Base-by-base conservation (phyloP, 148 eudicot genomes). In the Rhododendron williamsianum region DNA sequence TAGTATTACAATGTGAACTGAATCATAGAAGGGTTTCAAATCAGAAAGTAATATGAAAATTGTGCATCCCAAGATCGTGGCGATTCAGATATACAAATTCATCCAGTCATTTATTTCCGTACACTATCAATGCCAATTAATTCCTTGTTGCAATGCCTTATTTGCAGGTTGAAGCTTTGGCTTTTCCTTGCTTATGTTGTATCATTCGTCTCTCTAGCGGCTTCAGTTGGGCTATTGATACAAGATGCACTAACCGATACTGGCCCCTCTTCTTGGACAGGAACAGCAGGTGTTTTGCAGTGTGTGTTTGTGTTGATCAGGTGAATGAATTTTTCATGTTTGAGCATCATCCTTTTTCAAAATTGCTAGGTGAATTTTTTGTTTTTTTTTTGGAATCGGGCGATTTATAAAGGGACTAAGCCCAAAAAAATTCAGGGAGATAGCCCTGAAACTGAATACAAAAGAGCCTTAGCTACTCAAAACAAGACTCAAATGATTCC, bases 191-290 rank as follows among this genome's bases (percentile, higher is more conserved):
- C 98, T 76, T 96, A 96, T 91, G 97, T 96, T 56, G 89, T 96
- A 82, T 91, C 99, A 73, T 96, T 96, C 35, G 97, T 94, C 79
- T 94, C 99, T 81, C 93, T 96, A 86, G 99, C 98, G 81, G 99
- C 99, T 82, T 93, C 98, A 8, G 99, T 96, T 8, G 99, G 99
- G 41, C 91, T 96, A 63, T 87, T 96, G 87, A 91, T 96, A 90
- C 93, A 94, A 92, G 98, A 96, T 87, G 93, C 98, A 72, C 89
- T 96, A 19, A 91, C 92, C 82, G 83, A 89, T 46, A 38, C 98
- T 69, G 96, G 95, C 67, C 96, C 98, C 69, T 96, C 98, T 80
- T 88, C 98, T 25, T 96, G 98, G 98, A 93, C 98, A 9, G 98
- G 98, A 86, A 90, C 93, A 38, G 98, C 98, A 18, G 98, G 98